Conservation (phyloP, 208 protist genomes). For the Crithidia acanthocephali region DNA sequence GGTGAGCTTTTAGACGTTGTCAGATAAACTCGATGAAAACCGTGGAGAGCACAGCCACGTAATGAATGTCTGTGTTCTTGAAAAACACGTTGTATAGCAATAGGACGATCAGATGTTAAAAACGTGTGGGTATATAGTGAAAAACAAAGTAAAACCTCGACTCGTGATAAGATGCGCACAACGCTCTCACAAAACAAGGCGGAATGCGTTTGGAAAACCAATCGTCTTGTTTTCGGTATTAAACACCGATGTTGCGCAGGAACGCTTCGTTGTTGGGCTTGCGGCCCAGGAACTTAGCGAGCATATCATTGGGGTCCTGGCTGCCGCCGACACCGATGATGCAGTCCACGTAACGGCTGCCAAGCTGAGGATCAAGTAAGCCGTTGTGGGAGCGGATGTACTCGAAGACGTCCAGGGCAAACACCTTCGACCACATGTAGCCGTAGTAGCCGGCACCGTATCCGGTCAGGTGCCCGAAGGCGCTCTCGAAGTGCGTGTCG, state of each 20-base stretch:
- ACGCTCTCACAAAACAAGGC: neutral
- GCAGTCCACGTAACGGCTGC: conserved; percentile 66
- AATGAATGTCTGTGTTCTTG: too few species aligned
- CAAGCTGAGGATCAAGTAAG: conserved; percentile 69
- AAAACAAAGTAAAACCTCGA: too few species aligned
- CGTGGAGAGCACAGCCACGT: too few species aligned
- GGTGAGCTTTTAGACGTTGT: too few species aligned
- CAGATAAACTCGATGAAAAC: too few species aligned
- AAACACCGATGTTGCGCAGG: conserved; percentile 69
- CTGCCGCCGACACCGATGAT: conserved; percentile 84
- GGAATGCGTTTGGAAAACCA: too few species aligned
- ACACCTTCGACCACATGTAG: conserved; percentile 91
- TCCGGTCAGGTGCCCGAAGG: conserved; percentile 84
- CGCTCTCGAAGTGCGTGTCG: conserved; percentile 76
- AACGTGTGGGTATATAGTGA: too few species aligned
- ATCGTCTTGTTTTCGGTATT: neutral
- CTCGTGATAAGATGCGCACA: neutral
- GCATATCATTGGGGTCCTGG: conserved; percentile 73
- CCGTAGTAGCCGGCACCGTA: conserved; percentile 87
- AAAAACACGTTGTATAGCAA: too few species aligned
- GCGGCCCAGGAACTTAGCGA: conserved; percentile 84
- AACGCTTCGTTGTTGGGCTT: conserved; percentile 85
- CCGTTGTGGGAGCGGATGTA: conserved; percentile 74
- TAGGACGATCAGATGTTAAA: too few species aligned
- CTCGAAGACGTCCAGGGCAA: conserved; percentile 83